phyloP scores from a whole-genome alignment of 2,329 filamentous ascomycete species.

The Talaromyces sp. region DNA sequence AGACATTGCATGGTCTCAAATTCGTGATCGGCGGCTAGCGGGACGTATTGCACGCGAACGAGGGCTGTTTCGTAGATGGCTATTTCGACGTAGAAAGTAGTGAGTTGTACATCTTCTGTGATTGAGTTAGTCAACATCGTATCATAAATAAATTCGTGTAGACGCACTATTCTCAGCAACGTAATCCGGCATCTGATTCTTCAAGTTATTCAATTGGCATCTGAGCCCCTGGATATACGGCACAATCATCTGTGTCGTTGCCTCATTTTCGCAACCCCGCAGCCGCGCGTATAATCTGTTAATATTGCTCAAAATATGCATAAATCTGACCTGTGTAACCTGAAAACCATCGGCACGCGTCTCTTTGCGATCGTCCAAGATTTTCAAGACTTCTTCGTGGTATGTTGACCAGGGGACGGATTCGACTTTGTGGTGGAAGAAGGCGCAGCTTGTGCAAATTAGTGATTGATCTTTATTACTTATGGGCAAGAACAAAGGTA shows the following conservation, averaged over 20 bases:
- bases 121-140: not conserved
- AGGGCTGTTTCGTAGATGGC: conserved; percentile 11
- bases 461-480: not conserved
- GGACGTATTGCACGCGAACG: conserved; percentile 1
- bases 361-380: conserved; percentile 47
- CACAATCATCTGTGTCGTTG: conserved; percentile 8
- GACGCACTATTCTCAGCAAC: conserved; percentile 8
- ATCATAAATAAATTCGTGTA: not conserved
- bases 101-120: not conserved
- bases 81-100: not conserved
- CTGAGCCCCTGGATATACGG: conserved; percentile 10
- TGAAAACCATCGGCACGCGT: conserved; percentile 51
- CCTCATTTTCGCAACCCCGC: conserved; percentile 5
- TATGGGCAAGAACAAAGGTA: conserved; percentile 23
- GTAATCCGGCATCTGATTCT: conserved; percentile 6
- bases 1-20: conserved; percentile 8
- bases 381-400: conserved; percentile 55
- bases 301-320: conserved; percentile 15
- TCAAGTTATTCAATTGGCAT: conserved; percentile 1
- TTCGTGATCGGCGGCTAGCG: not conserved
- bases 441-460: conserved; percentile 34
- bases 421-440: conserved; percentile 49
- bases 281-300: conserved; percentile 5
- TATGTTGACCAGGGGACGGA: conserved; percentile 56
- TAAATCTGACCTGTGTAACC: conserved; percentile 24